A percentile compares a stretch with the other conserved stretches of the same genome.
phyloP scores from a whole-genome alignment of 2,329 filamentous ascomycete species.

The Mycosphaerelloides madeirae region DNA sequence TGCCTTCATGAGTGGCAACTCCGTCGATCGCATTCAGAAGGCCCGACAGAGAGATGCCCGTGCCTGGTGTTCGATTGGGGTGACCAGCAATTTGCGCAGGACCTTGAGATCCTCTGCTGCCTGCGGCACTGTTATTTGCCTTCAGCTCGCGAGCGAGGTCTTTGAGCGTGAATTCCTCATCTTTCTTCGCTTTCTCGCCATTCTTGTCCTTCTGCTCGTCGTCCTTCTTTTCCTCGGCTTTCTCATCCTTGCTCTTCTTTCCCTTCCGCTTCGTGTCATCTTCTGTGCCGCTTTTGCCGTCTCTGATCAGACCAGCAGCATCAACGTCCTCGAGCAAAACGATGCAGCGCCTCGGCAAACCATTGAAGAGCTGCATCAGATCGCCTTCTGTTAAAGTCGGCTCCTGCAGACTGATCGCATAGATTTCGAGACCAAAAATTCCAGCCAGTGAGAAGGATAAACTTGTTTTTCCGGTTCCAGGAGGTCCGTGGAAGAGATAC shows the following conservation, averaged over 20 bases:
- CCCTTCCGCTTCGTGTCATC: slow-evolving; percentile 18
- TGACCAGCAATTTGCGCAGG: slow-evolving; percentile 4
- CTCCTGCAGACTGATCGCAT: slow-evolving; percentile 52
- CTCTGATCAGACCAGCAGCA: slow-evolving; percentile 41
- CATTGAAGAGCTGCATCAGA: slow-evolving; percentile 42
- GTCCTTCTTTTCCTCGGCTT: slow-evolving; percentile 13
- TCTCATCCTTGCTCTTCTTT: slow-evolving; percentile 13
- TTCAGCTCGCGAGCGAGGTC: slow-evolving; percentile 29
- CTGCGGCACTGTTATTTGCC: slow-evolving; percentile 10
- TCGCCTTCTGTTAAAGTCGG: slow-evolving; percentile 69
- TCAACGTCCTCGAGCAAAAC: slow-evolving; percentile 48
- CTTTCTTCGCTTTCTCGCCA: slow-evolving; percentile 18
- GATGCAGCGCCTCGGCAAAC: slow-evolving; percentile 42
- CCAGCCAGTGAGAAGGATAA: slow-evolving; percentile 42
- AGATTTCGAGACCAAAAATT: slow-evolving; percentile 45
- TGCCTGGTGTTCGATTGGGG: slow-evolving; percentile 33
- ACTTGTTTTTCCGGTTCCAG: slow-evolving; percentile 36
- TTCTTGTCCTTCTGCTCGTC: slow-evolving; percentile 11
- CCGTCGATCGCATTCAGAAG: slow-evolving; percentile 81
- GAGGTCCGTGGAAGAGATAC: slow-evolving; percentile 73
- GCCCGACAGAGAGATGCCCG: slow-evolving; percentile 70
- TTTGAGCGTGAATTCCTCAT: slow-evolving; percentile 27
- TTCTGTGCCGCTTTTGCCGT: slow-evolving; percentile 28
- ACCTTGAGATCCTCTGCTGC: slow-evolving; percentile 4
- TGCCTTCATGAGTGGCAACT: slow-evolving; percentile 72